A percentile compares a stretch with the other conserved stretches of the same genome.
Conservation (phyloP, 2,329 filamentous ascomycete species). For the Escovopsis sp. region DNA sequence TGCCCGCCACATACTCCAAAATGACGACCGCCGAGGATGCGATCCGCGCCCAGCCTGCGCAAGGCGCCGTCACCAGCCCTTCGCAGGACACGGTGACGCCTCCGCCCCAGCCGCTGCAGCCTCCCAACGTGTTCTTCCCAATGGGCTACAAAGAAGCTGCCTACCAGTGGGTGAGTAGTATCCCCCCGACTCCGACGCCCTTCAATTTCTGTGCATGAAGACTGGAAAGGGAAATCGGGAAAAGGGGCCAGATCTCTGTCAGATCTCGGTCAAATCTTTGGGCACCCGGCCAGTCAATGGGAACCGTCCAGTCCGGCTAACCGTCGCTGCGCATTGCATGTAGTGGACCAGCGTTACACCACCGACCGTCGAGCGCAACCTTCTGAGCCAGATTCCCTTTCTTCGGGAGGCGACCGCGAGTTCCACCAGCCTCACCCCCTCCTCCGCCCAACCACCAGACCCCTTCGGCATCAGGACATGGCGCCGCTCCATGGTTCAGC, state of each 20-base stretch:
- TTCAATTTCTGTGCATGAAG: neutral
- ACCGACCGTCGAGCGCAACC: slow-evolving; percentile 70
- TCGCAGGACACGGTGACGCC: slow-evolving; percentile 12
- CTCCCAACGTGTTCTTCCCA: slow-evolving; percentile 49
- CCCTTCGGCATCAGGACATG: slow-evolving; percentile 76
- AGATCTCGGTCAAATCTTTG: neutral
- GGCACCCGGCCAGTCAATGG: neutral
- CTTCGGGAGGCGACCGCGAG: slow-evolving; percentile 61
- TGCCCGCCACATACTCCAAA: slow-evolving; percentile 9
- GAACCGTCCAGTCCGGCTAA: neutral
- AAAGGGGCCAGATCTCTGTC: too few relatives aligned
- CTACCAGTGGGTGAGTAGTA: slow-evolving; percentile 64
- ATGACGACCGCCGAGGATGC: slow-evolving; percentile 21
- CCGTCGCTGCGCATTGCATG: neutral
- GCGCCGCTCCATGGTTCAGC: slow-evolving; percentile 69
- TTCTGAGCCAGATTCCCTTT: slow-evolving; percentile 75
- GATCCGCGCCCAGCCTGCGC: slow-evolving; percentile 9
- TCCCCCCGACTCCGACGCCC: neutral
- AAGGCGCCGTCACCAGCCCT: neutral
- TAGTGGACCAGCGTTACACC: slow-evolving; percentile 81
- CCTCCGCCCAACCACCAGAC: slow-evolving; percentile 39
- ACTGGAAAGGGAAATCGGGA: neutral
- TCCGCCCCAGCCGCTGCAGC: slow-evolving; percentile 13
- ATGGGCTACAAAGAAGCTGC: slow-evolving; percentile 84
- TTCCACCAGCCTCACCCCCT: slow-evolving; percentile 30